phyloP scores from a whole-genome alignment of 2,329 filamentous ascomycete species.

The Coniochaeta prunicola region DNA sequence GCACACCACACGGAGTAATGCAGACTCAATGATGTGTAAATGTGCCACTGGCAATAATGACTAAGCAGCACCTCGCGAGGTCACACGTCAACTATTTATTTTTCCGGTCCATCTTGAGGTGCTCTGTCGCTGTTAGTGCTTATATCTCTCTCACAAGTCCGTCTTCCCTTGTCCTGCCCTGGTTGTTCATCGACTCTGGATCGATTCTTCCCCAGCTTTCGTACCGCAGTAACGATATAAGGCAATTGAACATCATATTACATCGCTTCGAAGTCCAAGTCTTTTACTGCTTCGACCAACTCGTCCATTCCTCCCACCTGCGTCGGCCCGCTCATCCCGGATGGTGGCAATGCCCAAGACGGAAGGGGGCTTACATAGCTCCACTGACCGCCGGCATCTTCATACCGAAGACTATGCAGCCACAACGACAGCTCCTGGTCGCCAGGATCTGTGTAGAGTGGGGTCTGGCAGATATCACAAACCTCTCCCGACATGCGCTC shows the following conservation, averaged over 20 bases:
- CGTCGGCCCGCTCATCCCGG: constrained; percentile 62
- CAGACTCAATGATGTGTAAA: too few species aligned
- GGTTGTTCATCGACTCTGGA: neutral
- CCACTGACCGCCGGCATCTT: constrained; percentile 77
- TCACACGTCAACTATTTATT: neutral
- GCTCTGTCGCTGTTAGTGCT: neutral
- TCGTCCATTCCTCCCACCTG: constrained; percentile 56
- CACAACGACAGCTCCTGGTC: constrained; percentile 86
- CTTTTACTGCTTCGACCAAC: constrained; percentile 47
- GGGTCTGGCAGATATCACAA: constrained; percentile 77
- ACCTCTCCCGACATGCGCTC: constrained; percentile 86
- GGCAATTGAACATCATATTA: neutral
- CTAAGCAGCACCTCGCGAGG: neutral
- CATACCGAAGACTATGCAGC: constrained; percentile 86
- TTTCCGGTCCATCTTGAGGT: neutral
- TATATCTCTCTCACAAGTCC: neutral
- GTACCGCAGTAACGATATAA: neutral
- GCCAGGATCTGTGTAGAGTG: constrained; percentile 88
- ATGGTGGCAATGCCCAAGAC: constrained; percentile 77
- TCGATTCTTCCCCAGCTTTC: neutral
- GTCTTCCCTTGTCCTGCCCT: neutral
- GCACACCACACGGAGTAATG: too few species aligned
- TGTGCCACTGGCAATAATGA: neutral
- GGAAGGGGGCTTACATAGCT: constrained; percentile 80
- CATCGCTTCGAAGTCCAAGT: constrained; percentile 21